phyloP scores from a whole-genome alignment of 2,329 filamentous ascomycete genomes.

The Fusarium tupiense region DNA sequence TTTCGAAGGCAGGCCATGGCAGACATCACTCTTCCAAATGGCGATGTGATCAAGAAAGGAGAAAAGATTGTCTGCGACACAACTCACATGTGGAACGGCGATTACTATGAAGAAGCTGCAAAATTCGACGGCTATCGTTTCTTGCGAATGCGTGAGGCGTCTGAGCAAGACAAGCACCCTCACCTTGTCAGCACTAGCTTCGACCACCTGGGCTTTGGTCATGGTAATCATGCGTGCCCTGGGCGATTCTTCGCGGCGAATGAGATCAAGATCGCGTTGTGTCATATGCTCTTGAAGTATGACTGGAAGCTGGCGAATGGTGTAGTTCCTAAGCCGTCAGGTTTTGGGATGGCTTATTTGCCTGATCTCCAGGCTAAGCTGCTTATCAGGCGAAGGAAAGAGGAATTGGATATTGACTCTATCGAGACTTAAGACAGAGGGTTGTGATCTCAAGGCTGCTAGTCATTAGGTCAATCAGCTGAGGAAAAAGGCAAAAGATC shows the following conservation, averaged over 20 bases:
- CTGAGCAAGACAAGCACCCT: slow-evolving; percentile 37
- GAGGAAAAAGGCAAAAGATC: background rate
- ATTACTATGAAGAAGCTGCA: slow-evolving; percentile 6
- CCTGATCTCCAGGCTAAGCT: background rate
- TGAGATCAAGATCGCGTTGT: slow-evolving; percentile 62
- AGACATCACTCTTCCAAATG: slow-evolving; percentile 11
- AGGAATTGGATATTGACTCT: background rate
- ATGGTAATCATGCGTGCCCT: slow-evolving; percentile 63
- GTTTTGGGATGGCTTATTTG: background rate
- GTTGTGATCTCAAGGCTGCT: too few relatives aligned
- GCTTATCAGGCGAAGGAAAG: background rate
- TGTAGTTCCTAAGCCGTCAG: background rate
- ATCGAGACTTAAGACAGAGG: background rate
- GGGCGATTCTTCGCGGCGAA: slow-evolving; percentile 65
- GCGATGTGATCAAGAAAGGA: slow-evolving; percentile 8
- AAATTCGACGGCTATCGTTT: slow-evolving; percentile 60
- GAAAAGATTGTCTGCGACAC: background rate
- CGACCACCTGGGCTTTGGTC: slow-evolving; percentile 61
- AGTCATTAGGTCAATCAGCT: fast-evolving
- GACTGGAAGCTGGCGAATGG: slow-evolving; percentile 45
- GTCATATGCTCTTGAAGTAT: slow-evolving; percentile 60
- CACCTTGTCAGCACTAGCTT: slow-evolving; percentile 62
- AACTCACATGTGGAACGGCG: background rate
- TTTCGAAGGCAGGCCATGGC: background rate
- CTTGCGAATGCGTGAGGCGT: slow-evolving; percentile 50